Base-by-base conservation (phyloP, 345 rosid species). In the Ricinus communis region DNA sequence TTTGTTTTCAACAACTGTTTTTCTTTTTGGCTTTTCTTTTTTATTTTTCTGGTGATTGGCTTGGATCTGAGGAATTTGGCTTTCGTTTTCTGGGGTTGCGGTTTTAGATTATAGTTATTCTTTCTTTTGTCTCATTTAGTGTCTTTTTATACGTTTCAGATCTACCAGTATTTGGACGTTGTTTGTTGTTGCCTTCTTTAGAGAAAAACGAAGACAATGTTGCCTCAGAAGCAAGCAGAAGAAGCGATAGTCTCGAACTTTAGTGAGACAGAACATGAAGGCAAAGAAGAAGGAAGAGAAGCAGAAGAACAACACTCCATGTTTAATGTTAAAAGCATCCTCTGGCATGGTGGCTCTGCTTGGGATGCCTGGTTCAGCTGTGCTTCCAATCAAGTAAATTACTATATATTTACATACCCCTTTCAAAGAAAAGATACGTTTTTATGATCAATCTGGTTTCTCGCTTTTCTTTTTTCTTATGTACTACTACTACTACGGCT, bases 301-400 rank as follows among this genome's bases (percentile, higher is more conserved):
- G 82, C 31, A 28, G 86, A 78, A 25, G 82, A 81, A 58, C 53
- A 84, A 2, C 72, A 71, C 30, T 82, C 95, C 16, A 66, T 85
- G 69, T 81, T 89, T 14, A 74, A 76, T 54, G 71, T 95, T 71
- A 95, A 88, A 77, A 89, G 68, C 81, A 18, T 87, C 65, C 87
- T 95, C 36, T 95, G 99, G 99, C 99, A 95, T 45, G 99, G 99
- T 40, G 99, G 99, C 69, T 95, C 99, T 2, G 90, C 77, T 61
- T 95, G 99, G 99, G 99, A 95, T 75, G 99, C 99, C 51, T 95
- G 99, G 99, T 95, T 95, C 88, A 92, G 98, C 53, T 95, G 98
- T 50, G 93, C 99, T 71, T 95, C 99, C 65, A 95, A 95, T 82
- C 99, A 94, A 74, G 98, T 91, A 80, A 8, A 4, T 43, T 8